Conservation (phyloP, 768 basidiomycete genomes). For the Termitomyces sp. region DNA sequence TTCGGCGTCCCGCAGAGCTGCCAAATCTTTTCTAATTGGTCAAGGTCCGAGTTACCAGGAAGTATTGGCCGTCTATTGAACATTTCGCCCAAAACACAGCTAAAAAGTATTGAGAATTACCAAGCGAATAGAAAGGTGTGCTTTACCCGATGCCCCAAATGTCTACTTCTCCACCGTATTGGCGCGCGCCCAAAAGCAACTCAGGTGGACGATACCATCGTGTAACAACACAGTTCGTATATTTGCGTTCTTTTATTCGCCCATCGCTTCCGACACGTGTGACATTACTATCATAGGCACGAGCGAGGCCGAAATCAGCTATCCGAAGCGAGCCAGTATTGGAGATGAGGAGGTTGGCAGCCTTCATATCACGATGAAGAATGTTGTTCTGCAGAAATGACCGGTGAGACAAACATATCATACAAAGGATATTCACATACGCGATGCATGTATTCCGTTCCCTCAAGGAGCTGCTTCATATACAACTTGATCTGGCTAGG, state of each 20-base stretch:
- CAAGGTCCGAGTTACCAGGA: constrained; percentile 83
- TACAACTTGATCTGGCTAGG: constrained; percentile 92
- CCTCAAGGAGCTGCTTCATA: constrained; percentile 94
- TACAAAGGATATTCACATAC: constrained; percentile 41
- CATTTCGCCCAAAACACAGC: constrained; percentile 98
- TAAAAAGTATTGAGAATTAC: constrained; percentile 24
- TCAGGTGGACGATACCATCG: constrained; percentile 95
- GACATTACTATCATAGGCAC: constrained; percentile 63
- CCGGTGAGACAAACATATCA: constrained; percentile 6
- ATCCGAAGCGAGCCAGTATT: constrained; percentile 81
- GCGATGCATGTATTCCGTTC: constrained; percentile 92
- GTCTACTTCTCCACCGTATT: constrained; percentile 93
- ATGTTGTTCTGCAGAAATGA: constrained; percentile 74
- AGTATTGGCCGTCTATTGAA: constrained; percentile 84
- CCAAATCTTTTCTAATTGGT: constrained; percentile 90
- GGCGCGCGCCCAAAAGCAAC: constrained; percentile 81
- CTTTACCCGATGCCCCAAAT: constrained; percentile 96
- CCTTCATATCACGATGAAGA: constrained; percentile 98
- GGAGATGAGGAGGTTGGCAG: constrained; percentile 93
- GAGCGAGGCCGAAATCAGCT: constrained; percentile 95
- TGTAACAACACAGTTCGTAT: constrained; percentile 95
- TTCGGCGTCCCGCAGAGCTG: constrained; percentile 85
- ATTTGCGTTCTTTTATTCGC: constrained; percentile 59
- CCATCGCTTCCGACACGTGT: constrained; percentile 35
- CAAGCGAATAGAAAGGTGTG: background rate